Evolutionary conservation across 768 basidiomycete genomes (phyloP).

Genomic region (Royoungia palumana): DNA sequence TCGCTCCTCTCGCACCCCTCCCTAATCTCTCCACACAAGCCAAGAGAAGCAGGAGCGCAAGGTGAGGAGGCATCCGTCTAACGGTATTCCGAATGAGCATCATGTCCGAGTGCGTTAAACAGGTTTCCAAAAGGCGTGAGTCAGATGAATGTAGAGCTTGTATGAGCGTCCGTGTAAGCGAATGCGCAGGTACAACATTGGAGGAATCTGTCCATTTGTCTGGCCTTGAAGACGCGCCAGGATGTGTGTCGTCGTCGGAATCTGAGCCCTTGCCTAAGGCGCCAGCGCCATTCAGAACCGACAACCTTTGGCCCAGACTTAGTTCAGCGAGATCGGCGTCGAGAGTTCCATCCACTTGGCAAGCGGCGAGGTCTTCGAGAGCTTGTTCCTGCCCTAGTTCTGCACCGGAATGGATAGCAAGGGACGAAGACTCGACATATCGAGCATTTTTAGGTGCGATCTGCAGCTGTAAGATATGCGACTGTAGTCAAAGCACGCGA

Average conservation of each 20-base stretch:
- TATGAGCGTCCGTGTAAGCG: conserved; percentile 89
- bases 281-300: conserved; percentile 56
- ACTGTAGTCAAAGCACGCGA: background rate
- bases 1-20: conserved; percentile 64
- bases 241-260: conserved; percentile 49
- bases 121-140: conserved; percentile 80
- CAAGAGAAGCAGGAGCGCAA: conserved; percentile 80
- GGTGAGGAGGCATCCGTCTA: conserved; percentile 76
- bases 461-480: conserved; percentile 28
- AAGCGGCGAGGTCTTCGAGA: conserved; percentile 47
- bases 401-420: conserved; percentile 65
- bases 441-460: conserved; percentile 51
- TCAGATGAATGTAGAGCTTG: conserved; percentile 97
- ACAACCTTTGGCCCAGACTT: conserved; percentile 86
- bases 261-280: conserved; percentile 36
- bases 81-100: conserved; percentile 84
- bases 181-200: conserved; percentile 68
- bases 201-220: conserved; percentile 26
- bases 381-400: conserved; percentile 57
- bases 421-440: conserved; percentile 59
- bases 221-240: conserved; percentile 22
- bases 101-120: conserved; percentile 80
- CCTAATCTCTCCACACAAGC: conserved; percentile 89
- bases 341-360: conserved; percentile 62
- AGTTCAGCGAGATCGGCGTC: conserved; percentile 88